phyloP scores from a whole-genome alignment of 768 basidiomycete species.

The Heimioporus sp. region DNA sequence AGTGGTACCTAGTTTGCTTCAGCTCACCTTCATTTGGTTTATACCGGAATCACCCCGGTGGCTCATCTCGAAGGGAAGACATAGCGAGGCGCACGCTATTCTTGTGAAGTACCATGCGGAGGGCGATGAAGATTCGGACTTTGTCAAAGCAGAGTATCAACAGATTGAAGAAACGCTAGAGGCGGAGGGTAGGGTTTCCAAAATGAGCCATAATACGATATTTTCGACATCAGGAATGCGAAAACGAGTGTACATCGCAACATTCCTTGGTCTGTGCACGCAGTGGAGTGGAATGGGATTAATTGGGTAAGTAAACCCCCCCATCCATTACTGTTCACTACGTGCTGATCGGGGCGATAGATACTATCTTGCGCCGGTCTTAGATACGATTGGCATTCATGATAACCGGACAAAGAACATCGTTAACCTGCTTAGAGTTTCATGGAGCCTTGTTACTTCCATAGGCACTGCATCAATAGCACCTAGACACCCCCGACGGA shows the following conservation, averaged over 20 bases:
- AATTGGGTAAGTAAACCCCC: constrained; percentile 3
- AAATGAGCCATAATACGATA: background rate
- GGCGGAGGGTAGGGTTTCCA: constrained; percentile 6
- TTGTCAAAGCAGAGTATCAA: constrained; percentile 56
- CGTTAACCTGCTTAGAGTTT: constrained; percentile 10
- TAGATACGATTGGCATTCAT: constrained; percentile 20
- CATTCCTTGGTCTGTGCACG: constrained; percentile 13
- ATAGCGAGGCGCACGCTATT: constrained; percentile 44
- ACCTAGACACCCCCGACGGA: constrained; percentile 16
- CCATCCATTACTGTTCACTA: background rate
- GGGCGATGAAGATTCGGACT: constrained; percentile 47
- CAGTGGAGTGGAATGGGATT: constrained; percentile 15
- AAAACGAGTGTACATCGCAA: constrained; percentile 10
- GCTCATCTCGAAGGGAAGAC: constrained; percentile 57
- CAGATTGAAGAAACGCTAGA: constrained; percentile 57
- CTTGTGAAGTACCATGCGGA: constrained; percentile 62
- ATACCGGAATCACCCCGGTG: constrained; percentile 67
- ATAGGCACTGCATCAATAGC: constrained; percentile 3
- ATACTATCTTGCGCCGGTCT: constrained; percentile 6
- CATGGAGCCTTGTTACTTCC: constrained; percentile 11
- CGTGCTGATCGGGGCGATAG: too few species aligned
- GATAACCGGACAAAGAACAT: constrained; percentile 16
- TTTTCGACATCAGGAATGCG: constrained; percentile 14
- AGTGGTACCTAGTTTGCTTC: constrained; percentile 49
- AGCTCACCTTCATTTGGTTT: constrained; percentile 54